phyloP scores from a whole-genome alignment of 2,329 filamentous ascomycete genomes.

The Lasiodiplodia sp. region DNA sequence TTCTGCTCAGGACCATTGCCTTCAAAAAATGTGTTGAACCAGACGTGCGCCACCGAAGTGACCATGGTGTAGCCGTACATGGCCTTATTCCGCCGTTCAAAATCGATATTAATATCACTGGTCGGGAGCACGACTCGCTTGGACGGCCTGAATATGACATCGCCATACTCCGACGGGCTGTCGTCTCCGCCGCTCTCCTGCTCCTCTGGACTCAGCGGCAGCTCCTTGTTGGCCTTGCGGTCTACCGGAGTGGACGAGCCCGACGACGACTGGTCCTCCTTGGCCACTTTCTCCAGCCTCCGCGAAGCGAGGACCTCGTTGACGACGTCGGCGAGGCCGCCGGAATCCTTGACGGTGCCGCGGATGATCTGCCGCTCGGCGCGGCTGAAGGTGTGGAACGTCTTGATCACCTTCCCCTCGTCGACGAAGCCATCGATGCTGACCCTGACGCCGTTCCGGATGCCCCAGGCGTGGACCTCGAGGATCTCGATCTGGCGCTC shows the following conservation, averaged over 20 bases:
- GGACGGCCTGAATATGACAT: constrained; percentile 79
- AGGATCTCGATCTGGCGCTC: constrained; percentile 84
- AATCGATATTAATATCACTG: constrained; percentile 88
- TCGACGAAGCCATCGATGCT: constrained; percentile 84
- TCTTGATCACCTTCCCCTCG: constrained; percentile 86
- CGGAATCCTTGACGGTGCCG: constrained; percentile 56
- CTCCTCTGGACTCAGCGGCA: background rate
- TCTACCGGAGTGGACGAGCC: constrained; percentile 28
- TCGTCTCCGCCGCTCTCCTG: background rate
- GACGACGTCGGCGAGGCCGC: constrained; percentile 54
- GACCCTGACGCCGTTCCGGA: constrained; percentile 87
- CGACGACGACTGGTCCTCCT: background rate
- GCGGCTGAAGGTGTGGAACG: constrained; percentile 79
- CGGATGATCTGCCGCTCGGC: constrained; percentile 74
- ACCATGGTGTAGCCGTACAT: constrained; percentile 84
- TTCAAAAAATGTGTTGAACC: constrained; percentile 97
- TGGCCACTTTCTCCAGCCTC: constrained; percentile 33
- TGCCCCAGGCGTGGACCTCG: constrained; percentile 89
- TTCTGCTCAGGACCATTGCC: constrained; percentile 74
- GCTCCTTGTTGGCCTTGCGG: constrained; percentile 26
- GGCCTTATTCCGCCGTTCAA: constrained; percentile 84
- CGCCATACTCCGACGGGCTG: constrained; percentile 39
- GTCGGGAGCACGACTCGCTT: constrained; percentile 74
- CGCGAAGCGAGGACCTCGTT: constrained; percentile 49
- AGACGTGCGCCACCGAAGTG: constrained; percentile 90